Percentiles rank a stretch among this genome's conserved stretches.
phyloP scores from a whole-genome alignment of 2,329 filamentous ascomycete genomes.

The Ceratocystis colombiana region DNA sequence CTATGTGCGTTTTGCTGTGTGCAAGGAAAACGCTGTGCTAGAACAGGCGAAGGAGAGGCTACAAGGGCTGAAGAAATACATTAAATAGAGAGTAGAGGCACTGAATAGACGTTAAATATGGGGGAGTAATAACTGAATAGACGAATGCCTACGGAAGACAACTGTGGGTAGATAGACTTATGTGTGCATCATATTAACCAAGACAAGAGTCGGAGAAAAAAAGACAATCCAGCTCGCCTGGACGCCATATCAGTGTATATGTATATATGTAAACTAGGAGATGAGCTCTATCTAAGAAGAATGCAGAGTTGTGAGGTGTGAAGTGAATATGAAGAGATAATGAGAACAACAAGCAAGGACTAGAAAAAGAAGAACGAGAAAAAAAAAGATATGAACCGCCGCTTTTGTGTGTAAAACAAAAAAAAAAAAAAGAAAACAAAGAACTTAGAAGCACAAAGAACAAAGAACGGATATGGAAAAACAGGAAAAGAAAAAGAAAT shows the following conservation, averaged over 20 bases:
- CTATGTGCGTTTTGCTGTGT: slow-evolving; percentile 90
- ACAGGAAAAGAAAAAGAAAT: not conserved
- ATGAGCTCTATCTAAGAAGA: slow-evolving; percentile 6
- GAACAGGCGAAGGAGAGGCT: slow-evolving; percentile 69
- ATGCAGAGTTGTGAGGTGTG: not conserved
- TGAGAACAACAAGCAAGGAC: not conserved
- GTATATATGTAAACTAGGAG: not conserved
- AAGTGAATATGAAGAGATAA: slow-evolving; percentile 12
- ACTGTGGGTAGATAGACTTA: not conserved
- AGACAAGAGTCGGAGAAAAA: not conserved
- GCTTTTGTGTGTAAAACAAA: slow-evolving; percentile 2
- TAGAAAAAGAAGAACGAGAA: too few relatives aligned
- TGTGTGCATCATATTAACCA: not conserved
- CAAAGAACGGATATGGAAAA: not conserved
- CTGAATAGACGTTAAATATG: not conserved
- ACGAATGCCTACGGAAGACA: not conserved
- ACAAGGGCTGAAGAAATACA: slow-evolving; percentile 62
- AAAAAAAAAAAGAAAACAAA: not conserved
- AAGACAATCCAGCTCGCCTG: not conserved
- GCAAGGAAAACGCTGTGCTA: slow-evolving; percentile 81
- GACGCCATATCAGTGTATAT: not conserved
- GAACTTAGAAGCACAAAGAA: not conserved
- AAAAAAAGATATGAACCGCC: not conserved
- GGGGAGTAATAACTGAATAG: not conserved
- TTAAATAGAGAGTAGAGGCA: slow-evolving; percentile 31